Conservation (phyloP, 1,284 basidiomycete species). For the Meira miltonrushii region DNA sequence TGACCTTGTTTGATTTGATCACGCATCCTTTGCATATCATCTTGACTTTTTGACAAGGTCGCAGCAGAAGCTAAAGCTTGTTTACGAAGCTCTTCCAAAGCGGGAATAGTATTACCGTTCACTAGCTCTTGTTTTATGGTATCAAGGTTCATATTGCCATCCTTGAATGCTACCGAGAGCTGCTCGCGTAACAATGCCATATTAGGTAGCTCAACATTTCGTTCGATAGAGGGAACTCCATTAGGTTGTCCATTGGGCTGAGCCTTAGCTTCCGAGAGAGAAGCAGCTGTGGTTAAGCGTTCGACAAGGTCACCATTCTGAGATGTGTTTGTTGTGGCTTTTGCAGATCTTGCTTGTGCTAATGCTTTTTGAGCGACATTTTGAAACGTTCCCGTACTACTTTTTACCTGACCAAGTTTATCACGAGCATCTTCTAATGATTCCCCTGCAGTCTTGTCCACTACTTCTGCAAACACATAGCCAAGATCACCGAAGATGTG, state of each 20-base stretch:
- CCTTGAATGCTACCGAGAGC: neutral
- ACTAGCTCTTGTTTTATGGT: neutral
- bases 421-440: constrained; percentile 15
- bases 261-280: neutral
- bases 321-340: neutral
- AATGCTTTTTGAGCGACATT: neutral
- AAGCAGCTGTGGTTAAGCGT: neutral
- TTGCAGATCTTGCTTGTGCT: neutral
- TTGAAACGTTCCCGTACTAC: constrained; percentile 11
- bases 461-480: constrained; percentile 15
- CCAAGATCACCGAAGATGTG: constrained; percentile 17
- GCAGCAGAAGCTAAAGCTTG: neutral
- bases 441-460: constrained; percentile 13
- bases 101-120: constrained; percentile 1
- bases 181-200: neutral
- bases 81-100: constrained; percentile 8
- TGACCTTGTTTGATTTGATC: constrained; percentile 8
- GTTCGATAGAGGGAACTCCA: neutral
- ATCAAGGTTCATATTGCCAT: constrained; percentile 1
- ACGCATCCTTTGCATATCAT: constrained; percentile 6
- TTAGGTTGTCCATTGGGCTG: neutral
- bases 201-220: neutral
- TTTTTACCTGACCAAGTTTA: constrained; percentile 16
- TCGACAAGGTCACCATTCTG: neutral
- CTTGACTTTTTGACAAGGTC: neutral